Conservation (phyloP, 2,329 filamentous ascomycete genomes). For the Talaromyces funiculosus region DNA sequence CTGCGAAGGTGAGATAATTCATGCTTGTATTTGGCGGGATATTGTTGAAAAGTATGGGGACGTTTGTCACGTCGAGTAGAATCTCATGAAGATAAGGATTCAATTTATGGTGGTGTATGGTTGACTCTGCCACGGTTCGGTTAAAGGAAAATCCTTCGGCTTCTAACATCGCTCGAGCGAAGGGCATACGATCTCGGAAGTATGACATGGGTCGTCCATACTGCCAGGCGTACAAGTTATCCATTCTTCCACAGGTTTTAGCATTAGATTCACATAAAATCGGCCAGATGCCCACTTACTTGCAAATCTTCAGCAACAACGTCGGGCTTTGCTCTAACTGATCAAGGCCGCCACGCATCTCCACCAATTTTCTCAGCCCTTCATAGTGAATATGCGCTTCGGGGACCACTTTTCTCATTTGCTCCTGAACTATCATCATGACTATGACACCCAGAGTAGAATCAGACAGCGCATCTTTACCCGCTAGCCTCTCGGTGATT, state of each 20-base stretch:
- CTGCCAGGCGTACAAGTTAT: constrained; percentile 10
- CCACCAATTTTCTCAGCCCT: constrained; percentile 1
- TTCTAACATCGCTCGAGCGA: neutral
- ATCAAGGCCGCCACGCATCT: constrained; percentile 2
- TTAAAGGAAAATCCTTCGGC: neutral
- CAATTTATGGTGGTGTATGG: neutral
- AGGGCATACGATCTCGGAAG: constrained; percentile 6
- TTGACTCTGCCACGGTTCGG: neutral
- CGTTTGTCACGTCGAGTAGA: constrained; percentile 2
- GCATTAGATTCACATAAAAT: neutral
- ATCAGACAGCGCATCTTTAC: constrained; percentile 8
- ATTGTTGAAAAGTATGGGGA: constrained; percentile 3
- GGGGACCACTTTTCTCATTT: neutral
- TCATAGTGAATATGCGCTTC: constrained; percentile 10
- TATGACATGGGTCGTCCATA: constrained; percentile 3
- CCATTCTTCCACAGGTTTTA: neutral
- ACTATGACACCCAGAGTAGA: constrained; percentile 8
- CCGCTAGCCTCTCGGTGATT: neutral
- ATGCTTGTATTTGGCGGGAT: neutral
- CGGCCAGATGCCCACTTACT: neutral
- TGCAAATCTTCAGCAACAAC: constrained; percentile 10
- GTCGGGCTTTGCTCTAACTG: constrained; percentile 4
- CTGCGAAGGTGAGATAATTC: constrained; percentile 1
- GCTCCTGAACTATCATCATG: constrained; percentile 11
- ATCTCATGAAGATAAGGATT: constrained; percentile 3